A percentile compares a stretch with the other conserved stretches of the same genome.
Conservation (phyloP, 805 yeast species). For the Hanseniaspora lindneri region DNA sequence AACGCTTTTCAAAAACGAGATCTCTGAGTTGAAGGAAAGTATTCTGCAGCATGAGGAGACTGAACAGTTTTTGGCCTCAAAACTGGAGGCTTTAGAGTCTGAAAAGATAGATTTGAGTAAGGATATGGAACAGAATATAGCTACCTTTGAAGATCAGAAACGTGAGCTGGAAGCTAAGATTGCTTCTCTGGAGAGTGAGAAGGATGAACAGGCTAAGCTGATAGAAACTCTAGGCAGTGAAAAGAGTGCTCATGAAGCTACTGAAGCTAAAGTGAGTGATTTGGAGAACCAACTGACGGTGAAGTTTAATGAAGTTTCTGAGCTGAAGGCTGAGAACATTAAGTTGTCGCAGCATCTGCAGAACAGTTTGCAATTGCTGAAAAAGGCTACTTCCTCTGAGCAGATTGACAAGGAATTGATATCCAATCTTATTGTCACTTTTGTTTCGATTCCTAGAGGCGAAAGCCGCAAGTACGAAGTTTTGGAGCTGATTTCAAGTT, state of each 20-base stretch:
- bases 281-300: conserved; percentile 22
- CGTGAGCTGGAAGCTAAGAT: conserved; percentile 20
- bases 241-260: conserved; percentile 22
- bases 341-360: conserved; percentile 87
- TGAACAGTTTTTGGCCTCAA: conserved; percentile 5
- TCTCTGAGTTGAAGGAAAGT: conserved; percentile 29
- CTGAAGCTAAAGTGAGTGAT: conserved; percentile 21
- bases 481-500: conserved; percentile 66
- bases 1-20: conserved; percentile 29
- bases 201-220: conserved; percentile 19
- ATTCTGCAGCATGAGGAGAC: conserved; percentile 17
- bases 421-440: conserved; percentile 74
- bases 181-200: conserved; percentile 22
- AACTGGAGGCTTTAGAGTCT: conserved; percentile 5
- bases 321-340: conserved; percentile 78
- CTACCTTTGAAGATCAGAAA: conserved; percentile 17
- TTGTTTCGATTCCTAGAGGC: conserved; percentile 77
- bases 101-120: conserved; percentile 29
- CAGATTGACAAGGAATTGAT: conserved; percentile 80
- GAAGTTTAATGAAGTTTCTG: conserved; percentile 42
- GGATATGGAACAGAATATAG: conserved; percentile 31
- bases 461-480: conserved; percentile 94
- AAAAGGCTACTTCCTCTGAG: conserved; percentile 61
- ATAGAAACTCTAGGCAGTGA: conserved; percentile 1
- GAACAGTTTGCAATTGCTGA: conserved; percentile 77